A percentile compares a stretch with the other conserved stretches of the same genome.
phyloP scores from a whole-genome alignment of 1,139 yeast genomes.

The Pneumocystis sp. region DNA sequence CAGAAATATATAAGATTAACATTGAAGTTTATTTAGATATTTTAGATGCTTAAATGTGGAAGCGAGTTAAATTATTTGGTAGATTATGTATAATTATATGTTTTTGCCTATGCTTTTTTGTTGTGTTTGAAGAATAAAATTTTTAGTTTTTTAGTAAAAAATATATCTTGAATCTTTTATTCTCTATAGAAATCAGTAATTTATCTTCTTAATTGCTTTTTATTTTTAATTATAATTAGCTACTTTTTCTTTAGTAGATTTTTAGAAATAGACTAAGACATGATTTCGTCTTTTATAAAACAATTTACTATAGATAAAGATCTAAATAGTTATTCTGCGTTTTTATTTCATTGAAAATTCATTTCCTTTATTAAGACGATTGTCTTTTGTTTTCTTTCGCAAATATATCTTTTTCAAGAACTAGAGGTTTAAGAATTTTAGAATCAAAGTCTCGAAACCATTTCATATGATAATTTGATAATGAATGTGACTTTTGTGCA shows the following conservation, averaged over 20 bases:
- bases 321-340: background rate
- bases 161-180: too few relatives aligned
- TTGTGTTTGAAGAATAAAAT: too few relatives aligned
- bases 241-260: too few relatives aligned
- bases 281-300: too few relatives aligned
- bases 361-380: background rate
- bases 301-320: background rate
- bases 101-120: too few relatives aligned
- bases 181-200: too few relatives aligned
- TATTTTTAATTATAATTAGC: too few relatives aligned
- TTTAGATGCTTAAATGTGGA: background rate
- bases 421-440: conserved; percentile 87
- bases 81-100: background rate
- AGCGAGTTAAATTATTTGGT: background rate
- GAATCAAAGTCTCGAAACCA: conserved; percentile 95
- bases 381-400: background rate
- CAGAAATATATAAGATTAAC: background rate
- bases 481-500: conserved; percentile 27
- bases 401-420: conserved; percentile 39
- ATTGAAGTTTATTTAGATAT: background rate
- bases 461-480: conserved; percentile 63
- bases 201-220: too few relatives aligned
- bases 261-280: too few relatives aligned
- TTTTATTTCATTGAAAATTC: background rate
- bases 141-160: too few relatives aligned